These are phyloP conservation scores for Notholithocarpus densiflorus DNA, from an alignment of 306 rosid genomes.

Conservation along the genomic window DNA sequence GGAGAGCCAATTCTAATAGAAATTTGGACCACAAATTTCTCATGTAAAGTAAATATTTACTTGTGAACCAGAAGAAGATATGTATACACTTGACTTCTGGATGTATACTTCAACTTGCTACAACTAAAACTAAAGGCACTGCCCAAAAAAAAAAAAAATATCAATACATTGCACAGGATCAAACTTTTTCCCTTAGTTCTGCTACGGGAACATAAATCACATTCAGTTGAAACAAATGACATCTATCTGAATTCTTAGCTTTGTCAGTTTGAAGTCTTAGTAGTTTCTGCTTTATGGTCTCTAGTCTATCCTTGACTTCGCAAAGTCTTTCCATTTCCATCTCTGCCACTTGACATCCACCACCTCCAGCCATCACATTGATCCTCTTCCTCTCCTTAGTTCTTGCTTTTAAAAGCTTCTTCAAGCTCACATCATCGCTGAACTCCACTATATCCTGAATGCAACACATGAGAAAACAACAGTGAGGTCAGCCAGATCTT, in stretches of 20 bases:
- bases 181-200: conserved; percentile 66
- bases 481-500: neutral
- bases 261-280: conserved; percentile 31
- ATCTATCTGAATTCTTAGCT: conserved; percentile 28
- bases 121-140: conserved; percentile 1
- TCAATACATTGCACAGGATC: conserved; percentile 15
- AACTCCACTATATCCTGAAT: conserved; percentile 53
- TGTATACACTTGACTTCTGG: neutral
- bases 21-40: neutral
- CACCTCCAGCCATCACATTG: conserved; percentile 31
- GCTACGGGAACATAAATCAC: conserved; percentile 78
- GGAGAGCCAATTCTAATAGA: neutral
- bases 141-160: neutral
- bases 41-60: neutral
- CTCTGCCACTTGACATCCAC: conserved; percentile 46
- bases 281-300: conserved; percentile 48
- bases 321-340: conserved; percentile 67
- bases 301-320: conserved; percentile 46
- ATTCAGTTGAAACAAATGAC: conserved; percentile 23
- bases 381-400: conserved; percentile 36
- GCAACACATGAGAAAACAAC: neutral
- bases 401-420: conserved; percentile 57
- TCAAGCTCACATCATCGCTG: conserved; percentile 70
- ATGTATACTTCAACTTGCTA: neutral
- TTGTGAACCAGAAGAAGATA: neutral